These are phyloP conservation scores for Streptanthus diversifolius DNA, from an alignment of 345 rosid species.

Conservation along the genomic window DNA sequence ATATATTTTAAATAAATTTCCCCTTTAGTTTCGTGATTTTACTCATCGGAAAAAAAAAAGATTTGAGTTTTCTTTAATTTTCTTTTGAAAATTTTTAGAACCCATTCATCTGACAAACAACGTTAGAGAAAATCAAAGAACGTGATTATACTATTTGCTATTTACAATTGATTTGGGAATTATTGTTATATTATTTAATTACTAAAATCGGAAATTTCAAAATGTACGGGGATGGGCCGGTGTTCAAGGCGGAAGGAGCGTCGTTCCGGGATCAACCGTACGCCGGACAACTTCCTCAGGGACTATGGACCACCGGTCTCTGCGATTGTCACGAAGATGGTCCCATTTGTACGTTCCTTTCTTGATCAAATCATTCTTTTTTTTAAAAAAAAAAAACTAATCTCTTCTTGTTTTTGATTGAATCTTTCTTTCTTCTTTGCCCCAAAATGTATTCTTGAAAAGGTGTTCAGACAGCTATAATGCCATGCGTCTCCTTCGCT, in stretches of 20 bases:
- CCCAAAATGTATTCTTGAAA: neutral
- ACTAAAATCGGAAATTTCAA: neutral
- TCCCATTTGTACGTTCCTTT: conserved; percentile 41
- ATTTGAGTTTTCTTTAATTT: neutral
- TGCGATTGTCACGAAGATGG: conserved; percentile 51
- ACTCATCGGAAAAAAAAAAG: neutral
- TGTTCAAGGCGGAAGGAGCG: conserved; percentile 32
- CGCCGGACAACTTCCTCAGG: conserved; percentile 37
- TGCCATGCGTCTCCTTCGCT: conserved; percentile 59
- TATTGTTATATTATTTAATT: neutral
- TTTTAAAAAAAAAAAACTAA: neutral
- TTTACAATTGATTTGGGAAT: neutral
- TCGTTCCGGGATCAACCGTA: conserved; percentile 37
- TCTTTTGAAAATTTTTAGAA: neutral
- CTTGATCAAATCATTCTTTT: neutral
- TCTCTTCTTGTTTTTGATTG: conserved; percentile 10
- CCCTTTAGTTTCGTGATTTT: neutral
- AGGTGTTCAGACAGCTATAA: conserved; percentile 45
- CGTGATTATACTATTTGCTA: neutral
- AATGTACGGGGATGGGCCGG: conserved; percentile 36
- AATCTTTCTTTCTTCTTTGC: neutral
- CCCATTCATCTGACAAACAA: neutral
- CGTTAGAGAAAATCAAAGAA: conserved; percentile 5
- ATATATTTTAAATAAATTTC: neutral
- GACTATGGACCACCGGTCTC: conserved; percentile 53